Conservation (phyloP, 176 grass and related monocot species). For the Musa troglodytarum region DNA sequence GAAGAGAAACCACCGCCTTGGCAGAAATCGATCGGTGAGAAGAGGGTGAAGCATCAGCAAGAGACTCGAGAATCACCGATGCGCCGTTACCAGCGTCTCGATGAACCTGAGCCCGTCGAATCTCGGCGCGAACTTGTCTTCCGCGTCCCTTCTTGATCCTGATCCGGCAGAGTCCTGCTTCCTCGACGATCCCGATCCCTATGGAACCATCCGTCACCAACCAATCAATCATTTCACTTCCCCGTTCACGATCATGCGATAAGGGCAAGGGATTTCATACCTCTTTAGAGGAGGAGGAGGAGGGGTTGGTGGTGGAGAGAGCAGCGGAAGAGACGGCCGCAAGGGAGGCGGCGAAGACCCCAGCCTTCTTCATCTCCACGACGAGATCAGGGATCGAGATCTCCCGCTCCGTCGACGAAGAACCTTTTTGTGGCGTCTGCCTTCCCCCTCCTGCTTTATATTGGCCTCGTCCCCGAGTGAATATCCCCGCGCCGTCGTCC, state of each 20-base stretch:
- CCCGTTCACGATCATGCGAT: not conserved
- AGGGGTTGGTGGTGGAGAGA: not conserved
- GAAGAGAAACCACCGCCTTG: not conserved
- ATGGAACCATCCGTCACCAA: not conserved
- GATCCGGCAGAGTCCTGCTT: not conserved
- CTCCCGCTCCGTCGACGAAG: too few species aligned
- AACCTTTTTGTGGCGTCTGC: too few species aligned
- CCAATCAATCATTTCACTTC: not conserved
- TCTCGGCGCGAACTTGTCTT: conserved; percentile 7
- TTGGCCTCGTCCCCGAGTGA: too few species aligned
- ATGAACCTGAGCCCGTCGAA: conserved; percentile 4
- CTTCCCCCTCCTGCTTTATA: too few species aligned
- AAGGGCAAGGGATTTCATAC: not conserved
- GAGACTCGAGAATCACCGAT: not conserved
- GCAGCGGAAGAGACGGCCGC: not conserved
- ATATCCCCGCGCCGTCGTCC: too few species aligned
- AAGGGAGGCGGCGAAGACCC: not conserved
- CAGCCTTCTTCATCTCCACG: conserved; percentile 1
- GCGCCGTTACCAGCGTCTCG: conserved; percentile 4
- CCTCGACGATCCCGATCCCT: not conserved
- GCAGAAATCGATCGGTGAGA: not conserved
- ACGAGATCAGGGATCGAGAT: too few species aligned
- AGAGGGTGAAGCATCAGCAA: not conserved
- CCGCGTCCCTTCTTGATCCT: not conserved
- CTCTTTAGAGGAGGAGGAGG: not conserved